Evolutionary conservation across 192 early-diverging fungal species (phyloP).

Genomic region (Cetraspora pellucida): DNA sequence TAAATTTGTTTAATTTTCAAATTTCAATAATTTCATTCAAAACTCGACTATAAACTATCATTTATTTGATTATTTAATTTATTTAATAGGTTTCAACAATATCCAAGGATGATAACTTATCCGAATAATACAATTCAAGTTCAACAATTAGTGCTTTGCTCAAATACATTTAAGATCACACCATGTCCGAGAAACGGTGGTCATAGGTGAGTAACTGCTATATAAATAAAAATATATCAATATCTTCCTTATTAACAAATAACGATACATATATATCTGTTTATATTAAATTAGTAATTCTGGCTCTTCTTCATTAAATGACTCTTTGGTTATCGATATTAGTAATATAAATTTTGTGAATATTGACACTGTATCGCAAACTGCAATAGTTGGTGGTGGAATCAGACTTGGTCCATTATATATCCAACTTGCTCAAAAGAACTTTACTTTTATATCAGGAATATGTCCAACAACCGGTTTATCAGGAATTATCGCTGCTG

Average conservation of each 20-base stretch:
- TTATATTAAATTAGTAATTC: background rate
- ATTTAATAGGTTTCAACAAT: background rate
- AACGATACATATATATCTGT: too few relatives aligned
- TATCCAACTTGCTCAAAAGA: slow-evolving; percentile 33
- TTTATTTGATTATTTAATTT: background rate
- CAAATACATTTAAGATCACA: background rate
- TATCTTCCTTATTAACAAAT: too few relatives aligned
- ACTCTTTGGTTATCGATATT: slow-evolving; percentile 53
- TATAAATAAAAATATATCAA: too few relatives aligned
- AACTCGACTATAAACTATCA: too few relatives aligned
- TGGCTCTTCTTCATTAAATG: slow-evolving; percentile 33
- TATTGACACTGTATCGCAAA: slow-evolving; percentile 14
- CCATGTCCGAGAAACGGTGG: slow-evolving; percentile 25
- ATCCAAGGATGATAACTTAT: slow-evolving; percentile 8
- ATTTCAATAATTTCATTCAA: too few relatives aligned
- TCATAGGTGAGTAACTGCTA: slow-evolving; percentile 29
- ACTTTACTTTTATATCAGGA: slow-evolving; percentile 45
- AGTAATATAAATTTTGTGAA: slow-evolving; percentile 40
- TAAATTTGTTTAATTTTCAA: too few relatives aligned
- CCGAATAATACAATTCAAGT: slow-evolving; percentile 30
- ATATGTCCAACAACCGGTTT: slow-evolving; percentile 57
- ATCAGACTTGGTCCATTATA: slow-evolving; percentile 58
- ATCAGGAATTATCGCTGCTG: slow-evolving; percentile 50
- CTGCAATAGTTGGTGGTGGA: slow-evolving; percentile 48
- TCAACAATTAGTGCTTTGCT: slow-evolving; percentile 3